Conservation (phyloP, 208 protist species). For the Borovskyia barvae region DNA sequence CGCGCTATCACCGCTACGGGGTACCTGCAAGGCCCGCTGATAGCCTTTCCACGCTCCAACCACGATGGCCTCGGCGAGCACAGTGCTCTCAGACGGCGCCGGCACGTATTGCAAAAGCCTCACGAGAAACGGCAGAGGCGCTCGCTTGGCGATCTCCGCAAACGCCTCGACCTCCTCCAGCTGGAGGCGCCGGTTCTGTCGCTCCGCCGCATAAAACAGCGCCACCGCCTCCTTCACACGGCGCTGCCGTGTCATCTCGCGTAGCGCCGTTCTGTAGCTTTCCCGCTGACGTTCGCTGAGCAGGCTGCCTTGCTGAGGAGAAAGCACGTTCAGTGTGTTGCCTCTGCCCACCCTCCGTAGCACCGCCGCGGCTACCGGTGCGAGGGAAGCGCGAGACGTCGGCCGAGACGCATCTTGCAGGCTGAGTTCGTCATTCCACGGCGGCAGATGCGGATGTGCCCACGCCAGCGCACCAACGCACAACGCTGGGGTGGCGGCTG, state of each 20-base stretch:
- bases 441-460: not conserved
- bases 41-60: conserved; percentile 20
- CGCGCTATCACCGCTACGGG: not conserved
- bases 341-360: not conserved
- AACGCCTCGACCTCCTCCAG: conserved; percentile 49
- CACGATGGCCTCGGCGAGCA: conserved; percentile 22
- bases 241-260: conserved; percentile 17
- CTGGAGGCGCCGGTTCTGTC: conserved; percentile 21
- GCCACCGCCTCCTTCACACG: conserved; percentile 28
- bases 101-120: conserved; percentile 30
- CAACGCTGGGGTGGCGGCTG: not conserved
- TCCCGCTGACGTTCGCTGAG: conserved; percentile 35
- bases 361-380: not conserved
- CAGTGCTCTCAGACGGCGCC: conserved; percentile 24
- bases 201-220: conserved; percentile 42
- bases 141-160: conserved; percentile 32
- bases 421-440: too few relatives aligned
- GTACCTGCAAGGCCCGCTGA: conserved; percentile 10
- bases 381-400: not conserved
- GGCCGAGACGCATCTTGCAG: not conserved
- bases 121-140: conserved; percentile 33
- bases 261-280: conserved; percentile 29
- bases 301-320: conserved; percentile 14
- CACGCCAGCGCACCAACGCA: not conserved
- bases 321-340: conserved; percentile 4